Evolutionary conservation across 768 basidiomycete species (phyloP).

Genomic region (Kwoniella newhampshirensis): DNA sequence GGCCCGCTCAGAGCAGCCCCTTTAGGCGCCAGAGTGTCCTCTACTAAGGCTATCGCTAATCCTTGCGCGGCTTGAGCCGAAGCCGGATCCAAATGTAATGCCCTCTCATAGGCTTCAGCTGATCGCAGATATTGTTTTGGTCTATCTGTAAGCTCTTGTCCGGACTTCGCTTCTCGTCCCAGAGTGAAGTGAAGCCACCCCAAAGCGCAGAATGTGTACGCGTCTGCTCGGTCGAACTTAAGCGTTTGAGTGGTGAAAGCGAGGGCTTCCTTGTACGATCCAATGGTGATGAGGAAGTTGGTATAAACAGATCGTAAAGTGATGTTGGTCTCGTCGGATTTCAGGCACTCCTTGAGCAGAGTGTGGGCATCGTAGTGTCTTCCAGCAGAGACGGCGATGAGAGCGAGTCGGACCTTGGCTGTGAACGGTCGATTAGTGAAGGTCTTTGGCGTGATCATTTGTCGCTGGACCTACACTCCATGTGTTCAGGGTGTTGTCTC

Average conservation of each 20-base stretch:
- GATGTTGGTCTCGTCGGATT: conserved; percentile 71
- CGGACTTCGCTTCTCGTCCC: conserved; percentile 72
- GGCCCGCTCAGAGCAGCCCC: conserved; percentile 57
- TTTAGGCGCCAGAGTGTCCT: conserved; percentile 73
- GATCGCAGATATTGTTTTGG: conserved; percentile 73
- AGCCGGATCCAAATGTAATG: conserved; percentile 73
- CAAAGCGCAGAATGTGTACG: conserved; percentile 86
- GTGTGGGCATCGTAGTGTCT: conserved; percentile 80
- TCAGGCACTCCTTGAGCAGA: conserved; percentile 81
- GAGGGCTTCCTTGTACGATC: conserved; percentile 61
- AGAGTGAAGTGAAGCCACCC: conserved; percentile 83
- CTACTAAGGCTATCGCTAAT: conserved; percentile 87
- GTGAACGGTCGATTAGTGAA: conserved; percentile 10
- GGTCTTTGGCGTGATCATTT: neutral
- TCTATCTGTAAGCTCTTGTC: conserved; percentile 66
- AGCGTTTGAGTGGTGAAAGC: conserved; percentile 88
- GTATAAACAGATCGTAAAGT: conserved; percentile 92
- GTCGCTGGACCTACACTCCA: conserved; percentile 89
- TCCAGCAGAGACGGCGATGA: conserved; percentile 69
- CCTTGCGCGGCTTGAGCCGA: conserved; percentile 95
- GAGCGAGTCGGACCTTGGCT: conserved; percentile 92
- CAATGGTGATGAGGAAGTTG: conserved; percentile 81
- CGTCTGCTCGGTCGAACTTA: conserved; percentile 79
- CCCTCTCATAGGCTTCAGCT: conserved; percentile 91
- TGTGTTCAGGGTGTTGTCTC: conserved; percentile 88